Evolutionary conservation across 176 grass and related monocot genomes (phyloP), one percentile per base, ranked within the genome.

Genomic region (Rhynchospora tenuis): DNA sequence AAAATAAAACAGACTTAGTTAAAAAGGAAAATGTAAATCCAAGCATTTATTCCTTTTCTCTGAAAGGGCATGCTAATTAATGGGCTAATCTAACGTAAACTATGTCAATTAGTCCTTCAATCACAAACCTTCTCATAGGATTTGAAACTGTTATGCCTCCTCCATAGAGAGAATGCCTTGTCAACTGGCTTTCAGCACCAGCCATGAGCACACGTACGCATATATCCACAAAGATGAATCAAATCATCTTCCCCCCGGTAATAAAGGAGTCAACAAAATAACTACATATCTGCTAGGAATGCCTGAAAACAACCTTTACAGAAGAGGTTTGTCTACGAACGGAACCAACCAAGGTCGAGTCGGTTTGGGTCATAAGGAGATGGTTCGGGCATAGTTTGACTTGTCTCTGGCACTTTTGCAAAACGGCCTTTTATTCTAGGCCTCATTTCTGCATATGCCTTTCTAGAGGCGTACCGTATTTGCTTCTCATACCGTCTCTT

Each of bases 391-490:
- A 47, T 28, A 54, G 52, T 16, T 24, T 81, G 52, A 22, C 66
- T 19, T 14, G 81, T 44, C 6, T 94, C 85, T 0, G 87, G 85
- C 27, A 86, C 66, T 88, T 94, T 94, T 33, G 84, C 90, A 50
- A 95, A 95, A 23, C 90, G 88, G 0, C 93, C 90, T 59, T 66
- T 95, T 48, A 92, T 81, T 64, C 93, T 84, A 11, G 93, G 93
- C 67, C 88, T 92, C 79, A 82, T 71, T 78, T 95, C 79, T 0
- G 93, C 93, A 22, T 92, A 90, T 4, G 90, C 84, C 78, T 90
- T 95, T 56, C 93, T 85, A 1, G 93, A 89, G 26, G 78, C 86
- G 3, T 95, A 92, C 10, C 88, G 60, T 17, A 92, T 90, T 76
- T 92, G 93, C 73, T 95, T 95, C 65, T 86, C 84, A 1, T 92